A percentile compares a stretch with the other conserved stretches of the same genome.
Evolutionary conservation across 345 rosid genomes (phyloP).

Genomic region (Populus euphratica): DNA sequence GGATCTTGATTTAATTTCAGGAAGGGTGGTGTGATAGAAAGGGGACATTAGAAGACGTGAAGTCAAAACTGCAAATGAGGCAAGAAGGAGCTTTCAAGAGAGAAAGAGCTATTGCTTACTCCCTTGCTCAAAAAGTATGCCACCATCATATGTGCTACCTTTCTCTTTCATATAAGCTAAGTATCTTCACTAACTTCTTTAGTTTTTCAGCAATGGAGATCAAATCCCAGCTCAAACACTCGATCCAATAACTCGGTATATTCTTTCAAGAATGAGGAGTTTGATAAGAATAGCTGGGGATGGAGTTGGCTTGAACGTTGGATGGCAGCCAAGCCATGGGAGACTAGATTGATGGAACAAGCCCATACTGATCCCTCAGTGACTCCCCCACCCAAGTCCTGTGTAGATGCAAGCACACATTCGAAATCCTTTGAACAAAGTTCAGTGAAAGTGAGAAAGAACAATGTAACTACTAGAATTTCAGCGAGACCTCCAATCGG

Average conservation of each 20-base stretch:
- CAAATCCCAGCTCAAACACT: slow-evolving; percentile 38
- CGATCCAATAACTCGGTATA: slow-evolving; percentile 31
- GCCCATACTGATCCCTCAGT: slow-evolving; percentile 32
- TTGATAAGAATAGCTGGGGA: slow-evolving; percentile 78
- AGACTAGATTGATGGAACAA: slow-evolving; percentile 73
- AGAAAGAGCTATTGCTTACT: slow-evolving; percentile 88
- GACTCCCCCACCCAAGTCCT: slow-evolving; percentile 40
- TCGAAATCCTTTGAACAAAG: slow-evolving; percentile 48
- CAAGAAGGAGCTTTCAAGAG: slow-evolving; percentile 90
- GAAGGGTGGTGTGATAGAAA: slow-evolving; percentile 94
- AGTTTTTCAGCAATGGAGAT: slow-evolving; percentile 62
- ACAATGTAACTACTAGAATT: slow-evolving; percentile 72
- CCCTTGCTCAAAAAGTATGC: slow-evolving; percentile 79
- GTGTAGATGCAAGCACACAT: slow-evolving; percentile 24
- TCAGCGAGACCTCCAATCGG: slow-evolving; percentile 63
- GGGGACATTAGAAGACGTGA: slow-evolving; percentile 78
- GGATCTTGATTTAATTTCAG: slow-evolving; percentile 27
- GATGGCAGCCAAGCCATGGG: slow-evolving; percentile 99
- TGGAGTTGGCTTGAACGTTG: slow-evolving; percentile 99
- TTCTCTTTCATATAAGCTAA: background rate
- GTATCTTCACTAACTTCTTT: background rate
- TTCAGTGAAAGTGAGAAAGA: slow-evolving; percentile 54
- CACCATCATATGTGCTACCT: background rate
- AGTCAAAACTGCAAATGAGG: slow-evolving; percentile 69
- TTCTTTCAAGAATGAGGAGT: slow-evolving; percentile 50